phyloP scores from a whole-genome alignment of 2,329 filamentous ascomycete species.

The Alternaria burnsii region DNA sequence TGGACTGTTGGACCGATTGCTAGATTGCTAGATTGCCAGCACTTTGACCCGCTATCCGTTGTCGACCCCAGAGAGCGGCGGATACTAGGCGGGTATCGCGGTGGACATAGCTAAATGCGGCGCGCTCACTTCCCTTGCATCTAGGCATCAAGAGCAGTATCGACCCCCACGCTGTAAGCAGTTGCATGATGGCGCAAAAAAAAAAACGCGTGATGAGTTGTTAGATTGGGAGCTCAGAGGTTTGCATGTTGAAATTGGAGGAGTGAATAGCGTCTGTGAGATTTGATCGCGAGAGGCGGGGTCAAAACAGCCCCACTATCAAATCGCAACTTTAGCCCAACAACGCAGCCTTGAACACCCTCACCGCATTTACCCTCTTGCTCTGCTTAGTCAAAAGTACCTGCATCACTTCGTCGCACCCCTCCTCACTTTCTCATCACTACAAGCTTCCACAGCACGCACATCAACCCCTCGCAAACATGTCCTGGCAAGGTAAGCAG shows the following conservation, averaged over 20 bases:
- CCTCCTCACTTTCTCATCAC: slow-evolving; percentile 21
- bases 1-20: not conserved
- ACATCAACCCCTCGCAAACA: slow-evolving; percentile 44
- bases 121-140: slow-evolving; percentile 5
- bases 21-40: slow-evolving; percentile 6
- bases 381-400: slow-evolving; percentile 38
- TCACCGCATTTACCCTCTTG: slow-evolving; percentile 34
- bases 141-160: slow-evolving; percentile 4
- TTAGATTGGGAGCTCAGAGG: not conserved
- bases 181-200: slow-evolving; percentile 43
- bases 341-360: slow-evolving; percentile 28
- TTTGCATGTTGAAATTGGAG: slow-evolving; percentile 5
- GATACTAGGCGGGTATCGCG: slow-evolving; percentile 21
- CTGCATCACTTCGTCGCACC: slow-evolving; percentile 27
- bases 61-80: slow-evolving; percentile 11
- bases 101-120: slow-evolving; percentile 8
- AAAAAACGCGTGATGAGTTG: slow-evolving; percentile 15
- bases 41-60: slow-evolving; percentile 9
- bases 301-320: slow-evolving; percentile 28
- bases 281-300: slow-evolving; percentile 15
- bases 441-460: slow-evolving; percentile 33
- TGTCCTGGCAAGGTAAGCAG: slow-evolving; percentile 55
- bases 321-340: slow-evolving; percentile 28
- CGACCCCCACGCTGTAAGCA: slow-evolving; percentile 21
- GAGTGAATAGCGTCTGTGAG: slow-evolving; percentile 11